A percentile compares a stretch with the other conserved stretches of the same genome.
Conservation (phyloP, 768 basidiomycete genomes). For the Naganishia randhawae region DNA sequence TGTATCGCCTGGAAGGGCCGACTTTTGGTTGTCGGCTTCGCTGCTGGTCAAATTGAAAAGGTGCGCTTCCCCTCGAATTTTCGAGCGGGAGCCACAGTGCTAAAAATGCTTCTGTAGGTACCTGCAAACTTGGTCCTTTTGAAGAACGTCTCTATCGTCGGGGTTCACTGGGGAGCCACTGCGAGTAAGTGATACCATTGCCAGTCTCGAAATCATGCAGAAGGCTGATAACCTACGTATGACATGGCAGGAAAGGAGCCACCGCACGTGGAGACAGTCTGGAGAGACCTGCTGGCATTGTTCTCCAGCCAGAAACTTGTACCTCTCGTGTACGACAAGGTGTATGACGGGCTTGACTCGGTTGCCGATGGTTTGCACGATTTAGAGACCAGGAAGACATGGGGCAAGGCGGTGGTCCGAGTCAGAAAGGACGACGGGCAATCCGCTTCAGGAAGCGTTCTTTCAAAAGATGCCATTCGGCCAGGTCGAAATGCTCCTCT, state of each 20-base stretch:
- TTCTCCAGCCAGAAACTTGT: conserved; percentile 63
- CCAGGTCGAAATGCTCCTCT: conserved; percentile 1
- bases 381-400: conserved; percentile 77
- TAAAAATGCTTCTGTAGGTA: conserved; percentile 57
- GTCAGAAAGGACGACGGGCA: conserved; percentile 49
- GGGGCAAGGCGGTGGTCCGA: conserved; percentile 79
- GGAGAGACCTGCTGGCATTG: conserved; percentile 69
- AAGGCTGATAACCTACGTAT: not conserved
- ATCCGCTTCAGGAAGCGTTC: not conserved
- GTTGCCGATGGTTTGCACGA: conserved; percentile 68
- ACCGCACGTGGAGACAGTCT: conserved; percentile 62
- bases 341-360: conserved; percentile 64
- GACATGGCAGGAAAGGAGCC: conserved; percentile 58
- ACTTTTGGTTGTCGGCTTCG: conserved; percentile 89
- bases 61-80: conserved; percentile 47
- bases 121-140: conserved; percentile 72
- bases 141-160: conserved; percentile 79
- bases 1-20: conserved; percentile 94
- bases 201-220: not conserved
- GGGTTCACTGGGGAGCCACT: conserved; percentile 84
- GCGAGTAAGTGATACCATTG: conserved; percentile 54
- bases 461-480: conserved; percentile 19
- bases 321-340: conserved; percentile 66
- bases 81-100: conserved; percentile 17
- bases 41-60: conserved; percentile 78